phyloP scores from a whole-genome alignment of 2,329 filamentous ascomycete species.

The Ceratocystis smalleyi region DNA sequence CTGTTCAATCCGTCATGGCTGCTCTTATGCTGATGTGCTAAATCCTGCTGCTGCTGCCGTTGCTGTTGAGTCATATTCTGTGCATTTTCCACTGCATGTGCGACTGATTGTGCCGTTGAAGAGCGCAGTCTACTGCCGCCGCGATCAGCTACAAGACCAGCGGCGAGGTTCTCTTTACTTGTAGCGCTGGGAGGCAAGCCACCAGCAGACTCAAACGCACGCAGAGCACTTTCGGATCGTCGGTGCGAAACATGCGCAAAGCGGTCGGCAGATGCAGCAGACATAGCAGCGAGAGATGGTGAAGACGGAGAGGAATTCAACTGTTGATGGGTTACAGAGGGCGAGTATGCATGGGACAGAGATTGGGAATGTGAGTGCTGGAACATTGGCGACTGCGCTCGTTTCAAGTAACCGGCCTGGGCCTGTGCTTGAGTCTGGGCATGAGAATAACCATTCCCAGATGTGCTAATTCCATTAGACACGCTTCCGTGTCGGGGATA shows the following conservation, averaged over 20 bases:
- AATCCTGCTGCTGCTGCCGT: slow-evolving; percentile 2
- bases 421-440: slow-evolving; percentile 3
- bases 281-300: slow-evolving; percentile 22
- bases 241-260: slow-evolving; percentile 10
- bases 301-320: slow-evolving; percentile 27
- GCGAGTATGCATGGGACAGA: not conserved
- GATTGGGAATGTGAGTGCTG: slow-evolving; percentile 21
- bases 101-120: slow-evolving; percentile 4
- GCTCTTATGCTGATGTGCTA: slow-evolving; percentile 1
- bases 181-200: not conserved
- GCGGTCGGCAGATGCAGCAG: slow-evolving; percentile 6
- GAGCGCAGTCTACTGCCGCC: slow-evolving; percentile 7
- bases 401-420: slow-evolving; percentile 20
- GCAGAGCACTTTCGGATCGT: slow-evolving; percentile 12
- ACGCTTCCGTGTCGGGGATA: slow-evolving; percentile 11
- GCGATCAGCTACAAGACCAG: slow-evolving; percentile 7
- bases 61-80: not conserved
- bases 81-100: not conserved
- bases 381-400: slow-evolving; percentile 26
- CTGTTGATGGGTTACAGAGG: slow-evolving; percentile 23
- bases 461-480: slow-evolving; percentile 4
- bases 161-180: not conserved
- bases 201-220: slow-evolving; percentile 3
- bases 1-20: slow-evolving; percentile 3
- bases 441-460: not conserved